phyloP scores from a whole-genome alignment of 1,284 basidiomycete species.

The Caloboletus firmus region DNA sequence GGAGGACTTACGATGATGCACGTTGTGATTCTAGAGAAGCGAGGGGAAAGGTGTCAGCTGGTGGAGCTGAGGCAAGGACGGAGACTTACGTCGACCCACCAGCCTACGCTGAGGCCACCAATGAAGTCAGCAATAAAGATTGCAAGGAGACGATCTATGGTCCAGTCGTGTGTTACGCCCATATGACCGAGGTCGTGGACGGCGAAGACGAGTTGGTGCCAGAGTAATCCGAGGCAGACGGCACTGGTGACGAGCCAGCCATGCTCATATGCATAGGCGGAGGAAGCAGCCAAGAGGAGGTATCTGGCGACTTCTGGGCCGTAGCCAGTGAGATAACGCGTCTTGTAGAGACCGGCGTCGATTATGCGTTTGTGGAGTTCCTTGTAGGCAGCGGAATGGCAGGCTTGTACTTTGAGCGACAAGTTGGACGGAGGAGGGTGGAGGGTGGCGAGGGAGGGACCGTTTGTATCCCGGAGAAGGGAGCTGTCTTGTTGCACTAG shows the following conservation, averaged over 20 bases:
- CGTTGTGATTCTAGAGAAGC: conserved; percentile 84
- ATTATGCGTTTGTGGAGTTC: conserved; percentile 74
- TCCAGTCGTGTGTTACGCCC: conserved; percentile 89
- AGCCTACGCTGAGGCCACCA: conserved; percentile 91
- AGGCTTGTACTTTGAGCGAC: conserved; percentile 62
- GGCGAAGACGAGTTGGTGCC: conserved; percentile 93
- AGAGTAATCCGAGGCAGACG: conserved; percentile 81
- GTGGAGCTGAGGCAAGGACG: conserved; percentile 6
- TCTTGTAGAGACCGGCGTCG: conserved; percentile 83
- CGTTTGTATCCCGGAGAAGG: conserved; percentile 21
- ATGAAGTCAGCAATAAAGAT: conserved; percentile 85
- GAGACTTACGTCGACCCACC: conserved; percentile 92
- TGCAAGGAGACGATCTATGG: conserved; percentile 76
- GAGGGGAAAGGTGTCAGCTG: neutral
- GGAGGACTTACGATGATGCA: conserved; percentile 81
- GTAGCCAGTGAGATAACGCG: conserved; percentile 85
- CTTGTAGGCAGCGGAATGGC: conserved; percentile 80
- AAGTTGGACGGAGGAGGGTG: conserved; percentile 53
- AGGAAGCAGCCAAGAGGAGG: conserved; percentile 56
- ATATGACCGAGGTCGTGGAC: conserved; percentile 96
- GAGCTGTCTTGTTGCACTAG: conserved; percentile 48
- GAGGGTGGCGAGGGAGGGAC: conserved; percentile 53
- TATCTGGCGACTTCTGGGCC: conserved; percentile 87
- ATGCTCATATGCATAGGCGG: conserved; percentile 63
- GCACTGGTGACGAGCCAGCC: conserved; percentile 73